These are phyloP conservation scores for Fusarium sublunatum DNA, from an alignment of 2,329 filamentous ascomycete species.

Conservation along the genomic window DNA sequence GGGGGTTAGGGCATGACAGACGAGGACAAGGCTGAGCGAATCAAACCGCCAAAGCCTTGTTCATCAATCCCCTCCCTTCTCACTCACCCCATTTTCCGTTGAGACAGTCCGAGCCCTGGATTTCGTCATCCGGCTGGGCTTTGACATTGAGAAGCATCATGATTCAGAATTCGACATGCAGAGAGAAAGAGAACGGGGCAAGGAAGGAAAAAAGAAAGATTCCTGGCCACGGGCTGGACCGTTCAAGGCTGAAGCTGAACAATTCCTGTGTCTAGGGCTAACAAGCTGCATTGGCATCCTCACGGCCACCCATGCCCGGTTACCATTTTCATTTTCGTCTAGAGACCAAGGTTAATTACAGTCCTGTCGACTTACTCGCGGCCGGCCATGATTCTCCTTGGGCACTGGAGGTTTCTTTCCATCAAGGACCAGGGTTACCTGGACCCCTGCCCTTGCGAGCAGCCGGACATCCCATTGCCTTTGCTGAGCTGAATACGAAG, in stretches of 20 bases:
- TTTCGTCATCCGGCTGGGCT: constrained; percentile 34
- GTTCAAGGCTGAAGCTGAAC: constrained; percentile 41
- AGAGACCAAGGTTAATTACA: constrained; percentile 10
- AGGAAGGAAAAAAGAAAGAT: constrained; percentile 14
- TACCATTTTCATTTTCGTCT: constrained; percentile 29
- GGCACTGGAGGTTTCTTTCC: constrained; percentile 29
- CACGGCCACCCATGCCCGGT: constrained; percentile 22
- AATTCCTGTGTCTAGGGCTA: constrained; percentile 31
- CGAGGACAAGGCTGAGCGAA: constrained; percentile 44
- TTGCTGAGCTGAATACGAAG: constrained; percentile 14
- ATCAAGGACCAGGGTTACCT: constrained; percentile 28
- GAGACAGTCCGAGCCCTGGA: constrained; percentile 38
- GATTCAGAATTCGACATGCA: constrained; percentile 24
- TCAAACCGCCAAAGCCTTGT: constrained; percentile 40
- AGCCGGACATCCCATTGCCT: constrained; percentile 42
- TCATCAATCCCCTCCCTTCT: constrained; percentile 28
- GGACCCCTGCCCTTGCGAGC: constrained; percentile 38
- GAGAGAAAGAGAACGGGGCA: constrained; percentile 15
- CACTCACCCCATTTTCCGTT: constrained; percentile 34
- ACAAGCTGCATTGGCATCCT: constrained; percentile 34
- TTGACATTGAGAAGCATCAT: constrained; percentile 33
- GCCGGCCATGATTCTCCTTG: constrained; percentile 34
- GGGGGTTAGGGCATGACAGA: constrained; percentile 22
- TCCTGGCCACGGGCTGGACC: constrained; percentile 24
- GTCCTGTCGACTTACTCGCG: constrained; percentile 26